Conservation (phyloP, 257 asterid species). For the Nicotiana otophora region DNA sequence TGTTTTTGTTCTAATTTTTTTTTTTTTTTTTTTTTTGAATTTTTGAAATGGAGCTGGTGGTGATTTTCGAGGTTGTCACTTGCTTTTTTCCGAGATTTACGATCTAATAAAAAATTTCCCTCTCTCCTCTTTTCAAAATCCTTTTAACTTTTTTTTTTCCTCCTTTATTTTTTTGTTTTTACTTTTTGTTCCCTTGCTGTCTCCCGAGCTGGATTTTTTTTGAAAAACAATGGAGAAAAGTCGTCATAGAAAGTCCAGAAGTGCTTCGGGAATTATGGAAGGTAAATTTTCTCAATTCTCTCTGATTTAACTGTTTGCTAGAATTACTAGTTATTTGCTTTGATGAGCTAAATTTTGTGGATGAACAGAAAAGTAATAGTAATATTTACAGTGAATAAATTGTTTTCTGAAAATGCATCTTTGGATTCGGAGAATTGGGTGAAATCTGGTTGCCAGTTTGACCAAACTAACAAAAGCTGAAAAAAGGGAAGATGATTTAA, state of each 20-base stretch:
- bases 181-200: slow-evolving; percentile 3
- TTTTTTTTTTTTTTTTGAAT: no score
- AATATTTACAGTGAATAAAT: not conserved
- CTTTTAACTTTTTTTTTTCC: not conserved
- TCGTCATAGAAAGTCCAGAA: slow-evolving; percentile 76
- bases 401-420: not conserved
- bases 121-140: no score
- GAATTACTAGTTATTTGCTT: not conserved
- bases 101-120: no score
- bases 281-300: slow-evolving; percentile 34
- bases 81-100: no score
- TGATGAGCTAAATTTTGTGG: not conserved
- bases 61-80: no score
- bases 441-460: not conserved
- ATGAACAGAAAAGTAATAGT: not conserved
- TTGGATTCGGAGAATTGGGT: not conserved
- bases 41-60: no score
- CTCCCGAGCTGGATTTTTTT: slow-evolving; percentile 20
- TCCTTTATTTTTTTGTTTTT: not conserved
- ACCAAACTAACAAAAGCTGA: not conserved
- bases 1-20: slow-evolving; percentile 15
- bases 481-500: not conserved
- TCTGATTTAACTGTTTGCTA: no score
- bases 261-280: slow-evolving; percentile 54
- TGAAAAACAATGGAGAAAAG: slow-evolving; percentile 53